Evolutionary conservation across 2,329 filamentous ascomycete species (phyloP).

Genomic region (Aureobasidium sp.): DNA sequence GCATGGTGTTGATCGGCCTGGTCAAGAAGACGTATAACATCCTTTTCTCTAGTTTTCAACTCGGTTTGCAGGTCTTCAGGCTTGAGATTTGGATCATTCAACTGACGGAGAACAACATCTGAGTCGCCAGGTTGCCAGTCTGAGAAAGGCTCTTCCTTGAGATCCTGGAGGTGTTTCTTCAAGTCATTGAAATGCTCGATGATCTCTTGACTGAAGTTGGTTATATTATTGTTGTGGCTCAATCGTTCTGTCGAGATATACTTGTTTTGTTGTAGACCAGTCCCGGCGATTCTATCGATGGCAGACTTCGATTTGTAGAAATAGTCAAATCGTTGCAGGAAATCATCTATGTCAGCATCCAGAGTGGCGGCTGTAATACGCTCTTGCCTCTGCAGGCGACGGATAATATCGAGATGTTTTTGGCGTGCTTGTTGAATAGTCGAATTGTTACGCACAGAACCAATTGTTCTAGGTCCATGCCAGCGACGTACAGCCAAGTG

Average conservation of each 20-base stretch:
- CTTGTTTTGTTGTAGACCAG: background rate
- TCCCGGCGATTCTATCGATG: background rate
- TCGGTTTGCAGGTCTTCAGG: background rate
- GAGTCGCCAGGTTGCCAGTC: slow-evolving; percentile 8
- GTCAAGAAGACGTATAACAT: background rate
- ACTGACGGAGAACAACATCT: background rate
- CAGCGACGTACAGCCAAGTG: background rate
- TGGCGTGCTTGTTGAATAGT: background rate
- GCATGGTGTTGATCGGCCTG: background rate
- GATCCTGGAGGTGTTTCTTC: slow-evolving; percentile 4
- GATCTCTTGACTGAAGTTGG: background rate
- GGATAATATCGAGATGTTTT: background rate
- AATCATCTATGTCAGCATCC: background rate
- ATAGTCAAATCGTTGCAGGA: background rate
- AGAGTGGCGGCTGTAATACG: background rate
- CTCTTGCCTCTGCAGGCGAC: slow-evolving; percentile 1
- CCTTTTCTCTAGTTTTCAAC: background rate
- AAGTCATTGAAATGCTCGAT: background rate
- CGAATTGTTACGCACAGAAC: background rate
- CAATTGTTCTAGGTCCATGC: background rate
- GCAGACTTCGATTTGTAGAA: background rate
- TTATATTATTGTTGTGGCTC: background rate
- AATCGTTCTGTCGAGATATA: slow-evolving; percentile 9
- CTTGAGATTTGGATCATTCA: background rate
- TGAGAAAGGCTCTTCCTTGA: slow-evolving; percentile 1